Conservation (phyloP, 305 asterid genomes). For the Ilex paraguariensis region DNA sequence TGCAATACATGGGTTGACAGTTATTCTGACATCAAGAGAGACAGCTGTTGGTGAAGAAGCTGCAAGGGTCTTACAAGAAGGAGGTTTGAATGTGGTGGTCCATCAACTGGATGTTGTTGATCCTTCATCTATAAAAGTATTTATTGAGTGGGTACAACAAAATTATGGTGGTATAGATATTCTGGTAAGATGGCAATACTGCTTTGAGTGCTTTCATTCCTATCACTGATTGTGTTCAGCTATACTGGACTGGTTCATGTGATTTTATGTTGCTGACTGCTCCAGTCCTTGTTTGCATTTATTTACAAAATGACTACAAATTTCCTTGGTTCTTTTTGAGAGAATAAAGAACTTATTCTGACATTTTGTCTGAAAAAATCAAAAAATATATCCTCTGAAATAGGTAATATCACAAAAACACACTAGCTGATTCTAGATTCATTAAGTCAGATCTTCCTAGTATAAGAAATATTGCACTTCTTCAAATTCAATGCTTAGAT, state of each 20-base stretch:
- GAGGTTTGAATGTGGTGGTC: constrained; percentile 58
- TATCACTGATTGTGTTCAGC: constrained; percentile 1
- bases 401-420: no score
- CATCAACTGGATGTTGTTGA: constrained; percentile 68
- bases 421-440: no score
- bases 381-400: no score
- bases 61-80: constrained; percentile 49
- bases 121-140: constrained; percentile 48
- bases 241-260: not conserved
- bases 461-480: no score
- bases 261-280: no score
- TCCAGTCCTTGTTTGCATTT: no score
- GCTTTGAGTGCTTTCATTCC: constrained; percentile 1
- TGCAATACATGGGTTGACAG: constrained; percentile 63
- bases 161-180: constrained; percentile 69
- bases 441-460: no score
- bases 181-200: constrained; percentile 39
- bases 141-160: constrained; percentile 55
- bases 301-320: no score
- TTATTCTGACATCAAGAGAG: constrained; percentile 73
- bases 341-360: no score
- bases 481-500: no score
- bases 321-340: no score
- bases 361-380: no score
- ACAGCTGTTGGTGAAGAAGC: constrained; percentile 60